A percentile compares a stretch with the other conserved stretches of the same genome.
phyloP scores from a whole-genome alignment of 495 filamentous ascomycete genomes.

The Aspergillus incahuasiensis region DNA sequence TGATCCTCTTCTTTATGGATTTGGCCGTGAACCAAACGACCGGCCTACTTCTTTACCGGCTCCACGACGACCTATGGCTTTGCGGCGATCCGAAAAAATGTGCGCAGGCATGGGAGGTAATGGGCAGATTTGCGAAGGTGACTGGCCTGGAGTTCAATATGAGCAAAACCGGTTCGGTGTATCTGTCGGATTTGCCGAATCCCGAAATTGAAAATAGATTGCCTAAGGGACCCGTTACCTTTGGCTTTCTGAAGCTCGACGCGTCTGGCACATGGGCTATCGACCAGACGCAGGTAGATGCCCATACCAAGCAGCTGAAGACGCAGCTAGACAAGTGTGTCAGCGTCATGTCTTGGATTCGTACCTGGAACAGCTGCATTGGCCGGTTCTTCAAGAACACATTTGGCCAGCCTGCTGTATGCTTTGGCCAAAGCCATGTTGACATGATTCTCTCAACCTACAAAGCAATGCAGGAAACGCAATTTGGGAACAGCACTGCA shows the following conservation, averaged over 20 bases:
- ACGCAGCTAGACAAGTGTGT: conserved; percentile 43
- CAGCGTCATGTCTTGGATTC: conserved; percentile 53
- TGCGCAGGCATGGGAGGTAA: conserved; percentile 49
- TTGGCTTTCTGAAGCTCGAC: conserved; percentile 25
- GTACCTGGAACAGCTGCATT: conserved; percentile 58
- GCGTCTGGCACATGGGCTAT: conserved; percentile 32
- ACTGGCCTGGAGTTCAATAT: conserved; percentile 49
- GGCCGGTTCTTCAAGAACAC: conserved; percentile 55
- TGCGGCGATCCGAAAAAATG: conserved; percentile 44
- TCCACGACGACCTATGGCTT: conserved; percentile 60
- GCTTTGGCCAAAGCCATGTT: conserved; percentile 52
- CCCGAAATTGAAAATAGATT: conserved; percentile 3
- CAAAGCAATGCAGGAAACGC: conserved; percentile 46
- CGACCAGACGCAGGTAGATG: conserved; percentile 48
- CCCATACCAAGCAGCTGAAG: conserved; percentile 51
- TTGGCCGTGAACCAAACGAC: conserved; percentile 52
- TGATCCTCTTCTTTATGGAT: conserved; percentile 56
- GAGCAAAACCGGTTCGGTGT: conserved; percentile 50
- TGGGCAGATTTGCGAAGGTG: conserved; percentile 42
- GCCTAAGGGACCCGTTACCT: conserved; percentile 19
- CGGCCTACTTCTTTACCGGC: conserved; percentile 46
- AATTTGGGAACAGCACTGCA: conserved; percentile 32
- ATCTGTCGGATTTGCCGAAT: conserved; percentile 21
- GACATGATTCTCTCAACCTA: conserved; percentile 52
- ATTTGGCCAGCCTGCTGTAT: conserved; percentile 54